phyloP scores from a whole-genome alignment of 1,284 basidiomycete species.

The Papiliotrema fonsecae region DNA sequence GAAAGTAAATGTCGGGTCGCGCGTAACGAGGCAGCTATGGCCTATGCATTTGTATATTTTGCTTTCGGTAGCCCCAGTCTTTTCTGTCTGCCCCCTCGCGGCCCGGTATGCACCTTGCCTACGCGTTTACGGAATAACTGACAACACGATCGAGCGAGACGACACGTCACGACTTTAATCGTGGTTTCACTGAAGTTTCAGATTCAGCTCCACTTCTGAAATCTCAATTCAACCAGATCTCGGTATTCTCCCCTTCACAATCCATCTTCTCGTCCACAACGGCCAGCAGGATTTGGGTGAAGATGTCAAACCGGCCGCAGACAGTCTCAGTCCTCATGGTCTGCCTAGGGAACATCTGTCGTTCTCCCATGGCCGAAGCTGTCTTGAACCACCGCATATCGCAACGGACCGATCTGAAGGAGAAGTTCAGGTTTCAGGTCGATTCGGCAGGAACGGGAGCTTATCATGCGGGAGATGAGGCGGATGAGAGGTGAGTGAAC shows the following conservation, averaged over 20 bases:
- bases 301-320: constrained; percentile 14
- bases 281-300: not conserved
- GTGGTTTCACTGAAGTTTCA: too few relatives aligned
- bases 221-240: too few relatives aligned
- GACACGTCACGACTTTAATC: too few relatives aligned
- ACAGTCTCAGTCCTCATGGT: constrained; percentile 43
- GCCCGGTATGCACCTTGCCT: too few relatives aligned
- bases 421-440: constrained; percentile 26
- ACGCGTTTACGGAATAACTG: too few relatives aligned
- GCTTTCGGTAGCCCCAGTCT: too few relatives aligned
- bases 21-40: not conserved
- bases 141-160: too few relatives aligned
- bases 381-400: constrained; percentile 39
- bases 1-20: constrained; percentile 12
- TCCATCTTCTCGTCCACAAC: too few relatives aligned
- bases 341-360: constrained; percentile 45
- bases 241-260: too few relatives aligned
- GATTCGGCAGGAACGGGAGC: constrained; percentile 49
- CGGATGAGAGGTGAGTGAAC: constrained; percentile 41
- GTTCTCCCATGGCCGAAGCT: constrained; percentile 50
- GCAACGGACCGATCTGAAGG: constrained; percentile 18
- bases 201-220: too few relatives aligned
- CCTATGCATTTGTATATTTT: constrained; percentile 18
- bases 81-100: too few relatives aligned
- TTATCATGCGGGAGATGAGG: constrained; percentile 47